Percentiles rank a stretch among this genome's conserved stretches.
phyloP scores from a whole-genome alignment of 208 protist genomes.

The Acanthamoeba castellanii region DNA sequence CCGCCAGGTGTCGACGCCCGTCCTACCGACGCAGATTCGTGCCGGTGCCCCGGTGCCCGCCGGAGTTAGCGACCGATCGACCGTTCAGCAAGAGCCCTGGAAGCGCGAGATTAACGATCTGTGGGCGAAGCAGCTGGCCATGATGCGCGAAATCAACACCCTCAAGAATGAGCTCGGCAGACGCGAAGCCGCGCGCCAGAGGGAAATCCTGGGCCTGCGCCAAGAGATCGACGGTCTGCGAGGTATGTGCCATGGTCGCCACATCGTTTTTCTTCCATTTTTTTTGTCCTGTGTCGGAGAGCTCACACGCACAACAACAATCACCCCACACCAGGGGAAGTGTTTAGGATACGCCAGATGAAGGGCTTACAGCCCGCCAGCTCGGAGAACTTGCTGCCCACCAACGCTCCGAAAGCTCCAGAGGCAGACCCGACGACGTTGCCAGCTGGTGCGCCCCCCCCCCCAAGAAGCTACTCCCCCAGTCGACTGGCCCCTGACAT shows the following conservation, averaged over 20 bases:
- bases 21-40: constrained; percentile 53
- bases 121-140: constrained; percentile 75
- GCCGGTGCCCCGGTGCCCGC: not conserved
- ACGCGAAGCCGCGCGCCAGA: constrained; percentile 68
- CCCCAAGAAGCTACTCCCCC: no score
- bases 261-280: no score
- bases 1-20: not conserved
- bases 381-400: constrained; percentile 8
- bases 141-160: constrained; percentile 70
- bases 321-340: not conserved
- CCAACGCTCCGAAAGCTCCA: not conserved
- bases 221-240: constrained; percentile 62
- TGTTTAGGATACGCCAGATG: constrained; percentile 3
- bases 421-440: no score
- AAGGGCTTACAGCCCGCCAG: constrained; percentile 7
- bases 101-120: constrained; percentile 70
- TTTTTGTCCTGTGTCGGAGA: no score
- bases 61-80: not conserved
- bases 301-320: not conserved
- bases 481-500: not conserved
- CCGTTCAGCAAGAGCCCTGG: constrained; percentile 59
- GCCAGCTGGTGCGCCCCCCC: no score
- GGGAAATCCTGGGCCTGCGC: constrained; percentile 49
- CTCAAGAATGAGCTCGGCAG: constrained; percentile 64
- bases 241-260: not conserved